A percentile compares a stretch with the other conserved stretches of the same genome.
These are phyloP conservation scores for Fraxinus dipetala DNA, from an alignment of 305 asterid genomes.

Conservation along the genomic window DNA sequence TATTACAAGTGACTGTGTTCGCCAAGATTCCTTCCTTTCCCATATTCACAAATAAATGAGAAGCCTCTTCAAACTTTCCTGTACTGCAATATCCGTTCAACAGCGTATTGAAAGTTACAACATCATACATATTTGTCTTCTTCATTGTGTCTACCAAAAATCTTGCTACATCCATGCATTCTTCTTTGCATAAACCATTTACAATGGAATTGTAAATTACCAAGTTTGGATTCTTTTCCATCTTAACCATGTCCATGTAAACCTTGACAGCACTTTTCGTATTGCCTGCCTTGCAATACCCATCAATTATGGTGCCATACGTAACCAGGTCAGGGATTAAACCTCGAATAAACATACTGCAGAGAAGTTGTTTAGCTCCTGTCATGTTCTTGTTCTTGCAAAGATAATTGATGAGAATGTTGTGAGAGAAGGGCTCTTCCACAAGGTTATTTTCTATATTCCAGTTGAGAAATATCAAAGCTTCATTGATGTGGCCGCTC, in stretches of 20 bases:
- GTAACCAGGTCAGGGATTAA: constrained; percentile 58
- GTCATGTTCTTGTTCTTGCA: constrained; percentile 39
- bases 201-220: constrained; percentile 56
- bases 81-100: constrained; percentile 47
- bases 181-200: constrained; percentile 59
- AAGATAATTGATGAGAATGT: constrained; percentile 54
- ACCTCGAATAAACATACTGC: constrained; percentile 72
- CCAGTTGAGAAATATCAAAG: constrained; percentile 44
- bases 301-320: constrained; percentile 60
- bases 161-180: constrained; percentile 34
- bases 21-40: constrained; percentile 40
- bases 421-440: constrained; percentile 49
- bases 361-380: constrained; percentile 50
- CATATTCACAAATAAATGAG: constrained; percentile 43
- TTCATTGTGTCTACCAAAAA: constrained; percentile 43
- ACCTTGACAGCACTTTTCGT: constrained; percentile 37
- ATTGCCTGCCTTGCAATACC: constrained; percentile 47
- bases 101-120: constrained; percentile 52
- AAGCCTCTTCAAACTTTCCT: constrained; percentile 46
- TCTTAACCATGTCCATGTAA: constrained; percentile 48
- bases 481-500: constrained; percentile 45
- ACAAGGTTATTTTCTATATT: constrained; percentile 34
- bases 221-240: constrained; percentile 49
- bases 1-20: constrained; percentile 50
- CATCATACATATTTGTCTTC: constrained; percentile 38